phyloP scores from a whole-genome alignment of 2,329 filamentous ascomycete species.

The Aspergillus uvarum region DNA sequence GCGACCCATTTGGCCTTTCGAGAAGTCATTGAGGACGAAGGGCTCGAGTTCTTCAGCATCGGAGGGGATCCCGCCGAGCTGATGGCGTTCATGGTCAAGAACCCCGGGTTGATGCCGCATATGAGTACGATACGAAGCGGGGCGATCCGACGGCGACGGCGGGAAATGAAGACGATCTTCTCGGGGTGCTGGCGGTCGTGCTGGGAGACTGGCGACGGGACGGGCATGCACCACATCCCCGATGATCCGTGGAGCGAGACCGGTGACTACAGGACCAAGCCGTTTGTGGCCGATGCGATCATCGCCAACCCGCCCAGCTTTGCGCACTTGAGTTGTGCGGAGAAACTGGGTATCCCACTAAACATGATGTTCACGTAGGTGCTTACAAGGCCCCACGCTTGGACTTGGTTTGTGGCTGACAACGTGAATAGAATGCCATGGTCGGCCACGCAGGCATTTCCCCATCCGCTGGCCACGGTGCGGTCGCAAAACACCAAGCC shows the following conservation, averaged over 20 bases:
- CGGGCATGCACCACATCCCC: conserved; percentile 52
- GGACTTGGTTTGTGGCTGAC: background rate
- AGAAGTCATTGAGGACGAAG: conserved; percentile 67
- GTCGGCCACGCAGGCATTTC: conserved; percentile 80
- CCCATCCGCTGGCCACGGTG: conserved; percentile 82
- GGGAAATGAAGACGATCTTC: conserved; percentile 76
- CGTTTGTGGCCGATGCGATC: conserved; percentile 85
- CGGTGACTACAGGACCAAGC: conserved; percentile 49
- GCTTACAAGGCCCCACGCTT: background rate
- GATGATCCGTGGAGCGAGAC: conserved; percentile 43
- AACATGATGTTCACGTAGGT: conserved; percentile 86
- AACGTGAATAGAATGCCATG: conserved; percentile 69
- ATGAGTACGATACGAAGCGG: conserved; percentile 74
- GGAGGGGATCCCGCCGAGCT: conserved; percentile 73
- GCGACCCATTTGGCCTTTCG: conserved; percentile 71
- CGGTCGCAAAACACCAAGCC: conserved; percentile 72
- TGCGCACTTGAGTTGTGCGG: conserved; percentile 76
- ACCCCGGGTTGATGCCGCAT: conserved; percentile 80
- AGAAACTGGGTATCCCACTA: conserved; percentile 72
- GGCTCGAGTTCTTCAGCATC: conserved; percentile 72
- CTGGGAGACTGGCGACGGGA: conserved; percentile 72
- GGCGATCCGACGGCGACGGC: conserved; percentile 71
- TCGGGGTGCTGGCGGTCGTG: conserved; percentile 84
- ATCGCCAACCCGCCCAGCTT: conserved; percentile 81
- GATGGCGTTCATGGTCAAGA: conserved; percentile 91